These are phyloP conservation scores for Flagelloscypha sp. DNA, from an alignment of 768 basidiomycete species.

Conservation along the genomic window DNA sequence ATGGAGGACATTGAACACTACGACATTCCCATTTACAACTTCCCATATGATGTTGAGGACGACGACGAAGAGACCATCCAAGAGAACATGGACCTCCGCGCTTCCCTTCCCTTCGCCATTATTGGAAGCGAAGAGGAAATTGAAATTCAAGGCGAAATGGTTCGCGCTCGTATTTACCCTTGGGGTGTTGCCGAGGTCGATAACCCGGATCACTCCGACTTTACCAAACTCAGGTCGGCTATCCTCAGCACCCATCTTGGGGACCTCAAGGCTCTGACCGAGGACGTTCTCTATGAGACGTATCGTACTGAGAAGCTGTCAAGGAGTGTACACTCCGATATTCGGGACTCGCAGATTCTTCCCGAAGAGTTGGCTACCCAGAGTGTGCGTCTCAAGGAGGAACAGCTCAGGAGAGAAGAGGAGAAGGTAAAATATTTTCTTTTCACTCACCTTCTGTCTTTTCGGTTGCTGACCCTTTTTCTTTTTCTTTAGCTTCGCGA, in stretches of 20 bases:
- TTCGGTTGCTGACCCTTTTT: constrained; percentile 1
- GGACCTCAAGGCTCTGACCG: constrained; percentile 77
- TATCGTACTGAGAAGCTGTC: constrained; percentile 89
- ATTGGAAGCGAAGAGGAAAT: constrained; percentile 86
- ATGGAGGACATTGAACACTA: constrained; percentile 93
- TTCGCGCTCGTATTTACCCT: constrained; percentile 79
- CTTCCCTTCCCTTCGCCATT: constrained; percentile 80
- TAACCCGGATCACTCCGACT: constrained; percentile 87
- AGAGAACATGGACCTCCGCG: constrained; percentile 84
- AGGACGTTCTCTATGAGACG: constrained; percentile 80
- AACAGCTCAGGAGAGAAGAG: constrained; percentile 80
- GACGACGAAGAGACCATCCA: constrained; percentile 88
- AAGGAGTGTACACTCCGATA: constrained; percentile 52
- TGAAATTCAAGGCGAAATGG: constrained; percentile 67
- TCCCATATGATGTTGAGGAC: constrained; percentile 90
- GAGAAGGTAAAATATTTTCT: constrained; percentile 48
- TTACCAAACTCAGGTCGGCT: constrained; percentile 69
- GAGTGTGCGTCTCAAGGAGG: constrained; percentile 81
- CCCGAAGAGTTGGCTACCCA: constrained; percentile 87
- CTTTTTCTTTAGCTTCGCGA: constrained; percentile 54
- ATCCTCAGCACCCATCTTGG: constrained; percentile 78
- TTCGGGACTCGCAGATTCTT: constrained; percentile 61
- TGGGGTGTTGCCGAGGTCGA: constrained; percentile 92
- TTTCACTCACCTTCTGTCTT: neutral
- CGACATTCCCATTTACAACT: constrained; percentile 87